Evolutionary conservation across 2,329 filamentous ascomycete genomes (phyloP).

Genomic region (Sclerotinia glacialis): DNA sequence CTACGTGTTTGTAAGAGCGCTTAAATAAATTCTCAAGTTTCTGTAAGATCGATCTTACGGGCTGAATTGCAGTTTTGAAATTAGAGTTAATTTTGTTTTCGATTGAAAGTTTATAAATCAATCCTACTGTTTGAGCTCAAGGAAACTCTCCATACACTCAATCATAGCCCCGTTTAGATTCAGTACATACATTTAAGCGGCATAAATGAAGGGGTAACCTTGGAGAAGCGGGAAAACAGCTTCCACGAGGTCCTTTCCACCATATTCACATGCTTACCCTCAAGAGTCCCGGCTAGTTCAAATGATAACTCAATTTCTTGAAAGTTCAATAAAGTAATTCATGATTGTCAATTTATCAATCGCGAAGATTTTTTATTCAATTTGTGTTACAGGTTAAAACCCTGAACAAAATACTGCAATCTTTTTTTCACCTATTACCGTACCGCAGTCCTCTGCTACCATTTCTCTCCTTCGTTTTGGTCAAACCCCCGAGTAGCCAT

Average conservation of each 20-base stretch:
- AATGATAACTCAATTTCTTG: no score
- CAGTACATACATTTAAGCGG: neutral
- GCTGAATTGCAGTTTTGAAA: no score
- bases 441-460: neutral
- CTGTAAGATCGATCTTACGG: no score
- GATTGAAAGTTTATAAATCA: neutral
- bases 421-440: neutral
- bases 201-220: neutral
- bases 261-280: no score
- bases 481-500: slow-evolving; percentile 25
- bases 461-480: neutral
- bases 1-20: no score
- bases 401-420: no score
- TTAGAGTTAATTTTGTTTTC: no score
- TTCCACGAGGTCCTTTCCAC: no score
- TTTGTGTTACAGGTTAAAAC: neutral
- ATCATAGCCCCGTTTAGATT: neutral
- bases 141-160: neutral
- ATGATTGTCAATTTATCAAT: neutral
- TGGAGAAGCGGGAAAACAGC: neutral
- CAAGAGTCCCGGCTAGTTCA: no score
- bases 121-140: neutral
- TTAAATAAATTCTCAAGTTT: no score
- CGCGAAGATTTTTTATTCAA: no score
- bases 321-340: neutral